A percentile compares a stretch with the other conserved stretches of the same genome.
These are phyloP conservation scores for Thermothielavioides terrestris DNA, from an alignment of 495 filamentous ascomycete genomes.

Conservation along the genomic window DNA sequence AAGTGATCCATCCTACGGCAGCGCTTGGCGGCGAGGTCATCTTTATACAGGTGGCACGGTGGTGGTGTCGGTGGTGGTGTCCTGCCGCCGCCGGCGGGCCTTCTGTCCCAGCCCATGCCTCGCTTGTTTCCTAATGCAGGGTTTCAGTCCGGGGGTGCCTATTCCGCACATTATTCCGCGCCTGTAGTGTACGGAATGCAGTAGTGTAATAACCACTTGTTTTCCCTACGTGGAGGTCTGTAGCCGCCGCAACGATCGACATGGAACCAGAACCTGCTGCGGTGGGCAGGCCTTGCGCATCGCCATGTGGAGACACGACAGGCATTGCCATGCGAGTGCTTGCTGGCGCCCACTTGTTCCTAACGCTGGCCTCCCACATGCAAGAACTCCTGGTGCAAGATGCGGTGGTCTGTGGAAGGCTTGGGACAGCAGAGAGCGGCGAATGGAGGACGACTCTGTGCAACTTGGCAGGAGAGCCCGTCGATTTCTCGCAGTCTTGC, in stretches of 20 bases:
- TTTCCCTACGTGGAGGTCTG: conserved; percentile 14
- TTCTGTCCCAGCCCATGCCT: conserved; percentile 9
- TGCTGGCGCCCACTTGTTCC: conserved; percentile 3
- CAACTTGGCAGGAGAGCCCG: conserved; percentile 5
- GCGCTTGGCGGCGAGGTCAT: conserved; percentile 11
- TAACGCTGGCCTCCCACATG: conserved; percentile 4
- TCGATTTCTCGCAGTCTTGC: background rate
- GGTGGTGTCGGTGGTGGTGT: no score
- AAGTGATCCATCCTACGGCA: no score
- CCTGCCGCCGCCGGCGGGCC: conserved; percentile 2
- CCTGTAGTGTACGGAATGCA: no score
- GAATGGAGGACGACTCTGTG: conserved; percentile 11
- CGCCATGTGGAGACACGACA: background rate
- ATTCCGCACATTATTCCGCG: no score
- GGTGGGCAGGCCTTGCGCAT: background rate
- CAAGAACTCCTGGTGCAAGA: background rate
- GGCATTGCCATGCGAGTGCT: background rate
- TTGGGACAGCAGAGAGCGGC: background rate
- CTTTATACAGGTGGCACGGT: no score
- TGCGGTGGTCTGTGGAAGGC: background rate
- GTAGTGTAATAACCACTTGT: no score
- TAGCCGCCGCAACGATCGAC: conserved; percentile 19
- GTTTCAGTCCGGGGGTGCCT: conserved; percentile 15
- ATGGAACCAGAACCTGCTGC: background rate
- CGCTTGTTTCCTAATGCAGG: conserved; percentile 15